These are phyloP conservation scores for Conoideocrella luteorostrata DNA, from an alignment of 2,329 filamentous ascomycete genomes.

Conservation along the genomic window DNA sequence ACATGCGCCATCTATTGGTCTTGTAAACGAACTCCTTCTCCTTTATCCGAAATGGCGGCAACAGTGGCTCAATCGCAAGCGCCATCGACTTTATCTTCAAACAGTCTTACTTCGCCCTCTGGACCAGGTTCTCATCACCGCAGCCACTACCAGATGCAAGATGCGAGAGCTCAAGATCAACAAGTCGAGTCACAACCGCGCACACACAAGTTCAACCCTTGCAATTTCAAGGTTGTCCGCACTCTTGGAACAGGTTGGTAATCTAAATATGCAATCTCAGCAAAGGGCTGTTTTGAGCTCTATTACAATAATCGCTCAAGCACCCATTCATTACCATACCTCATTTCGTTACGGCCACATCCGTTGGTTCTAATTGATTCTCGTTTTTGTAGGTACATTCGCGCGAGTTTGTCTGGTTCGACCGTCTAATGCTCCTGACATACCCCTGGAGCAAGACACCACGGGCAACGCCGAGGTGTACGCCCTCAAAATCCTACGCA, in stretches of 20 bases:
- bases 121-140: slow-evolving; percentile 9
- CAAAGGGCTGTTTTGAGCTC: too few relatives aligned
- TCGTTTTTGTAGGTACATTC: slow-evolving; percentile 57
- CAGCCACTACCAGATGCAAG: slow-evolving; percentile 1
- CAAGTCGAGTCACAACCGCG: slow-evolving; percentile 17
- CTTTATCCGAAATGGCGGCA: slow-evolving; percentile 22
- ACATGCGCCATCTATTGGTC: neutral
- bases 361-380: neutral
- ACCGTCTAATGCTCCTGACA: slow-evolving; percentile 43
- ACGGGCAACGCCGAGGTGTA: slow-evolving; percentile 48
- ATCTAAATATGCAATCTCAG: too few relatives aligned
- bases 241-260: slow-evolving; percentile 65
- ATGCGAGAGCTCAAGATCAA: neutral
- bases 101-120: slow-evolving; percentile 10
- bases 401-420: slow-evolving; percentile 75
- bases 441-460: slow-evolving; percentile 25
- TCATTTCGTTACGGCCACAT: too few relatives aligned
- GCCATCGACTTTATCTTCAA: slow-evolving; percentile 11
- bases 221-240: slow-evolving; percentile 66
- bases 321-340: too few relatives aligned
- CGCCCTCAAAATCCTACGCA: slow-evolving; percentile 73
- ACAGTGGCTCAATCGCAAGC: slow-evolving; percentile 26
- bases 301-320: too few relatives aligned
- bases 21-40: neutral
- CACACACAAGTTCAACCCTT: slow-evolving; percentile 24